phyloP scores from a whole-genome alignment of 768 basidiomycete species.

The Mycena amicta region DNA sequence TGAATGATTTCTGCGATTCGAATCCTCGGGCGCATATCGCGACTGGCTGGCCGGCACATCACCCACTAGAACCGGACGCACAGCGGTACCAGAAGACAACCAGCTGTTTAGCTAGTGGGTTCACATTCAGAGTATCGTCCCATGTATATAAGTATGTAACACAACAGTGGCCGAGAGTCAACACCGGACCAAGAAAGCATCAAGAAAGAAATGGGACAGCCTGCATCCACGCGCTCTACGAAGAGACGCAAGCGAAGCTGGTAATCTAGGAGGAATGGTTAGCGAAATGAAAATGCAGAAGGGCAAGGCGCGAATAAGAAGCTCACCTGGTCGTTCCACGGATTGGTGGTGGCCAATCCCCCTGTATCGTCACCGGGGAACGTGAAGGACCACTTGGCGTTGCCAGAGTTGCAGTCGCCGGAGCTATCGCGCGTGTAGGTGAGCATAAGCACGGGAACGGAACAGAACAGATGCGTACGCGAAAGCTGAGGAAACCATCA shows the following conservation, averaged over 20 bases:
- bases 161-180: no score
- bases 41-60: no score
- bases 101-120: no score
- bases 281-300: neutral
- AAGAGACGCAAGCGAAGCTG: constrained; percentile 18
- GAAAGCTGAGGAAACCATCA: neutral
- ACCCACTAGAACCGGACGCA: no score
- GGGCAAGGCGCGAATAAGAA: neutral
- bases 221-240: neutral
- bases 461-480: constrained; percentile 2
- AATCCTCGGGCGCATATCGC: no score
- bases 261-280: constrained; percentile 9
- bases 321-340: constrained; percentile 21
- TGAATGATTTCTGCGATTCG: no score
- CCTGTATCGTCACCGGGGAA: constrained; percentile 21
- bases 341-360: constrained; percentile 13
- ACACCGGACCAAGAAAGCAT: no score
- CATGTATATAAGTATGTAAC: no score
- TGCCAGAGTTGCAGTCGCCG: constrained; percentile 14
- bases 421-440: constrained; percentile 1
- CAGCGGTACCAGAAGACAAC: no score
- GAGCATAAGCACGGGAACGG: neutral
- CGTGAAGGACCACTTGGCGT: constrained; percentile 21
- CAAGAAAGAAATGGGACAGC: no score
- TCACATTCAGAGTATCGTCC: no score